phyloP scores from a whole-genome alignment of 441 rosid genomes.

The Biscutella laevigata region DNA sequence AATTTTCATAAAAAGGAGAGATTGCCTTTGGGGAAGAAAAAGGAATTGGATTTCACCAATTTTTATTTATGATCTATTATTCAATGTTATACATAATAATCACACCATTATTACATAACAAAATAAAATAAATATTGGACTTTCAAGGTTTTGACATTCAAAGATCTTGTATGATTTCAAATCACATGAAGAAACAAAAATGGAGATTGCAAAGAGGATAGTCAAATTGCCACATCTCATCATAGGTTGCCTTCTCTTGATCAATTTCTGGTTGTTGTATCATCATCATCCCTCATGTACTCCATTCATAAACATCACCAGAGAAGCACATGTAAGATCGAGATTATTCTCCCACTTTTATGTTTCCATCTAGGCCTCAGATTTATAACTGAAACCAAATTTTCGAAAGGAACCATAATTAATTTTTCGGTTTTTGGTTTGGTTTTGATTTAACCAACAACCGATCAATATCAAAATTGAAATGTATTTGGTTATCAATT shows the following conservation, averaged over 20 bases:
- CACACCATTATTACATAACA: neutral
- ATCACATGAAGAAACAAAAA: neutral
- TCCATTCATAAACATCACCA: neutral
- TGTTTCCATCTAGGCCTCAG: too few species aligned
- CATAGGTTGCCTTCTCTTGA: conserved; percentile 11
- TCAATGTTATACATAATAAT: neutral
- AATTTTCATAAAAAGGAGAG: neutral
- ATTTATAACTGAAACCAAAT: too few species aligned
- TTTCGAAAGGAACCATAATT: too few species aligned
- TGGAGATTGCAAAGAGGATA: conserved; percentile 7
- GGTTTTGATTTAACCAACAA: too few species aligned
- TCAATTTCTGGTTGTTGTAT: conserved; percentile 20
- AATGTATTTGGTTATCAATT: too few species aligned
- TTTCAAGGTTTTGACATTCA: neutral
- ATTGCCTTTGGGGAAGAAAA: neutral
- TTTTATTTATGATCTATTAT: too few species aligned
- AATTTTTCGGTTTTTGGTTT: too few species aligned
- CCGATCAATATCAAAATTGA: too few species aligned
- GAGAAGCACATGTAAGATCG: too few species aligned
- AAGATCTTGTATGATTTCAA: neutral
- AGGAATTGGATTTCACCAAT: neutral
- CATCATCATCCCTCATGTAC: conserved; percentile 1
- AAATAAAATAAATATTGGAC: neutral
- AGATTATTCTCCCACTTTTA: too few species aligned
- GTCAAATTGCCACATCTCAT: conserved; percentile 8